Evolutionary conservation across 2,329 filamentous ascomycete genomes (phyloP), one percentile per base, ranked within the genome.

Genomic region (Pseudogymnoascus sp.): DNA sequence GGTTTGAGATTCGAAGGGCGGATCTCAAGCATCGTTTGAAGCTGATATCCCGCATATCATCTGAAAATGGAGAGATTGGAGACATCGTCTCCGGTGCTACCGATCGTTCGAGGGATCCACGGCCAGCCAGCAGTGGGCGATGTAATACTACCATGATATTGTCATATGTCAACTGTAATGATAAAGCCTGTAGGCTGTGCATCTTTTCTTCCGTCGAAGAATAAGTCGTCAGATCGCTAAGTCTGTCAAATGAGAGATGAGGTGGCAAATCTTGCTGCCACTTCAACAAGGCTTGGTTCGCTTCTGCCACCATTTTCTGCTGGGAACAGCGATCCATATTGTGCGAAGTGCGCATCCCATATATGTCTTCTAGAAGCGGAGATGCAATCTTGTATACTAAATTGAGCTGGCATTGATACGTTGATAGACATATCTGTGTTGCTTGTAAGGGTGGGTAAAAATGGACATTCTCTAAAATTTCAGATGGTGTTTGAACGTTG

Each of bases 151-250:
- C 77, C 4, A 77, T 67, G 4, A 78, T 65, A 61, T 77, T 78
- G 64, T 79, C 76, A 37, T 75, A 78, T 1, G 77, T 77, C 4
- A 79, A 65, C 45, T 78, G 74, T n/a, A 79, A 61, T 7, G 77
- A 73, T n/a, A 78, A 63, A 1, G 76, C 72, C 63, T 78, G 77
- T 1, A 79, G 61, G 4, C 69, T 67, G 55, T 68, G 68, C 62
- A 55, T 69, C 65, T 61, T 68, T 62, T 21, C 52, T 21, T 45
- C 64, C 5, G 62, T 49, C 9, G 63, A 59, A 8, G 65, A 62
- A 16, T 68, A 58, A 1, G 60, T 33, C n/a, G 63, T 61, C 8
- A 64, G 67, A 59, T 73, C 70, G 5, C 63, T 59, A 16, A 63
- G 62, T 3, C 68, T 21, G 16, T 72, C 67, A 4, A 71, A 63